Evolutionary conservation across 306 rosid genomes (phyloP), one percentile per base, ranked within the genome.

Genomic region (Cicer pinnatifidum): DNA sequence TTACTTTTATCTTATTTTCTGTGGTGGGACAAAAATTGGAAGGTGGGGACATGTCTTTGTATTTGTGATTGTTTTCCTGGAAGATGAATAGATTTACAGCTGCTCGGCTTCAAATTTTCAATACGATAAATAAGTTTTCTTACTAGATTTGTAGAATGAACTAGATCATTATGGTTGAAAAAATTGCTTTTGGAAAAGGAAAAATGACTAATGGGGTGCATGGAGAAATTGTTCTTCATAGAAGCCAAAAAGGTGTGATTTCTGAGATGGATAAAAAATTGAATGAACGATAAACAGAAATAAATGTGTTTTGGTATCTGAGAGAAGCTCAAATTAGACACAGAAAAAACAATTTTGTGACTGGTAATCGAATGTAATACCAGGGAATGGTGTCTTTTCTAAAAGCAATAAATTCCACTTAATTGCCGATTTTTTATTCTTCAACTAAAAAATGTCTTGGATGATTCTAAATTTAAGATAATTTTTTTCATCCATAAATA

Each of bases 1-100:
- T 46, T 62, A 47, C 13, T 23, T 47, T 50, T 78, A 56, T 28
- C 64, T n/a, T 72, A 48, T 77, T 76, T 82, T 50, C 15, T 33
- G 17, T 13, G 40, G 61, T 35, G 44, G 67, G 75, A 68, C 56
- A 15, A 38, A 61, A 43, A 52, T 69, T 19, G 43, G 65, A 19
- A 13, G 12, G 6, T 1, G 11, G 38, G n/a, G 12, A 38, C 23
- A 4, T 44, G 13, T 54, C 47, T 41, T 53, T 50, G 33, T 63
- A 43, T 63, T 64, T 48, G 61, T 17, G 19, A 65, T 63, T 70
- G 45, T 70, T 33, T 52, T 41, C 52, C 35, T 16, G 33, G 69
- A 19, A 50, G 56, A 20, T 51, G 47, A 68, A 2, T 58, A 37
- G 43, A 52, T 10, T 44, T 75, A 11, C 52, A 41, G 64, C 68